Base-by-base conservation (phyloP, 2,329 filamentous ascomycete genomes). In the Dichotomopilus funicola region DNA sequence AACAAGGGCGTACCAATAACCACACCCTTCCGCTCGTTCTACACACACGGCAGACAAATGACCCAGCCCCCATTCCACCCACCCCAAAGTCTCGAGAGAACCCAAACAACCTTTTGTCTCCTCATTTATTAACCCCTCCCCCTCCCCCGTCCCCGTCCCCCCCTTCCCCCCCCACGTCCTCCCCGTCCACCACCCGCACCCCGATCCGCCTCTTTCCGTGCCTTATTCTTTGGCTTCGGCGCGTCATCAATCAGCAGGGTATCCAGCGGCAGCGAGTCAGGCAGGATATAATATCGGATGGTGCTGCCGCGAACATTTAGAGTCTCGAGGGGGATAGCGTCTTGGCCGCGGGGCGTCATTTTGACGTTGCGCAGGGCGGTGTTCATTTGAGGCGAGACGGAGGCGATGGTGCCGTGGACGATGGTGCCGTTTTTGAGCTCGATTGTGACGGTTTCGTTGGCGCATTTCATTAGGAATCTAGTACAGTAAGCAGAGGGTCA, bases 221-320 rank as follows among this genome's bases (percentile, higher is more conserved):
- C 92, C 85, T 99, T 99, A 78, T 99, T 99, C 87, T 97, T 97
- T 59, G 94, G 92, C 79, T 99, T 99, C 51, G 92, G 91, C 67
- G 90, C 85, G 74, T 99, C 94, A 71, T 99, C 94, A 65, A 99
- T 91, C 60, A 99, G 81, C 52, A 99, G 81, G 42, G 92, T 96
- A 73, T 99, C 94, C 62, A 99, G 82, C 41, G 92, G 92, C 67
- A 99, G 81, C 61, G 89, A 94, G 76, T 99, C 94, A 55, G 94
- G 94, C 9, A 99, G 86, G 71, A 99, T 96, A 71, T 56, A 62
- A 56, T 63, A 63, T 73, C 94, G 86, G 71, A 99, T 95, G 19
- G 91, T 96, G 59, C 89, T 95, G 66, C 94, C 94, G 64, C 94
- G 89, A 63, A 99, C 88, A 76, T 95, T 96, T 82, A 99, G 96